These are phyloP conservation scores for Hypocrella siamensis DNA, from an alignment of 2,329 filamentous ascomycete species.

Conservation along the genomic window DNA sequence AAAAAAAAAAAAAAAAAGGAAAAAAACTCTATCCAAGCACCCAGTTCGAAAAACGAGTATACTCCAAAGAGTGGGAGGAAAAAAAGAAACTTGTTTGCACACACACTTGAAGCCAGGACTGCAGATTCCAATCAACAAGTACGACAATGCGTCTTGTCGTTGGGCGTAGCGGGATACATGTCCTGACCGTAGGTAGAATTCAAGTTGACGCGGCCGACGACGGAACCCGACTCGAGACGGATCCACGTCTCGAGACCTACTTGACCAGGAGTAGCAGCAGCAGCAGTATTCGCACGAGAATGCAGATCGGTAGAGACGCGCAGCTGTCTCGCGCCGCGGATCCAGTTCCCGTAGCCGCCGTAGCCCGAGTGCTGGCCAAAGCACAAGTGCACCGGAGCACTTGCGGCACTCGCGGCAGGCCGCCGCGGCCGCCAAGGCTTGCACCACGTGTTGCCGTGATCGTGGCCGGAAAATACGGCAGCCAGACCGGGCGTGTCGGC, in stretches of 20 bases:
- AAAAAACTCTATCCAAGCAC: too few species aligned
- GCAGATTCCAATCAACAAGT: too few species aligned
- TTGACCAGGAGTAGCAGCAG: too few species aligned
- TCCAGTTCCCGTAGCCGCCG: slow-evolving; percentile 52
- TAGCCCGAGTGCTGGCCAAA: slow-evolving; percentile 56
- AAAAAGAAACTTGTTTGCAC: too few species aligned
- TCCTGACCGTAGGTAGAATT: slow-evolving; percentile 45
- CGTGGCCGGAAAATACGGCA: slow-evolving; percentile 48
- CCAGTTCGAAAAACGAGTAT: too few species aligned
- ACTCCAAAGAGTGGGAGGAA: too few species aligned
- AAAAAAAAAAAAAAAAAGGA: too few species aligned
- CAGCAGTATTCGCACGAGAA: too few species aligned
- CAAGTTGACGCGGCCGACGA: slow-evolving; percentile 35
- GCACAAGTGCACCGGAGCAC: slow-evolving; percentile 31
- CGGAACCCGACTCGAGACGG: slow-evolving; percentile 37
- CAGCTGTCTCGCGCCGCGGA: slow-evolving; percentile 43
- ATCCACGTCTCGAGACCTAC: slow-evolving; percentile 50
- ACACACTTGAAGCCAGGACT: too few species aligned
- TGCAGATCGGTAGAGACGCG: slow-evolving; percentile 24
- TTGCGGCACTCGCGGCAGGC: slow-evolving; percentile 16
- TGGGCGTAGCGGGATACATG: slow-evolving; percentile 28
- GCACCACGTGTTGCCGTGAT: slow-evolving; percentile 49
- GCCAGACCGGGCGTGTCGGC: slow-evolving; percentile 36
- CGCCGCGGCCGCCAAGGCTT: slow-evolving; percentile 28
- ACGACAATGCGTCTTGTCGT: slow-evolving; percentile 16